Base-by-base conservation (phyloP, 306 rosid species). In the Acacia melanoxylon region DNA sequence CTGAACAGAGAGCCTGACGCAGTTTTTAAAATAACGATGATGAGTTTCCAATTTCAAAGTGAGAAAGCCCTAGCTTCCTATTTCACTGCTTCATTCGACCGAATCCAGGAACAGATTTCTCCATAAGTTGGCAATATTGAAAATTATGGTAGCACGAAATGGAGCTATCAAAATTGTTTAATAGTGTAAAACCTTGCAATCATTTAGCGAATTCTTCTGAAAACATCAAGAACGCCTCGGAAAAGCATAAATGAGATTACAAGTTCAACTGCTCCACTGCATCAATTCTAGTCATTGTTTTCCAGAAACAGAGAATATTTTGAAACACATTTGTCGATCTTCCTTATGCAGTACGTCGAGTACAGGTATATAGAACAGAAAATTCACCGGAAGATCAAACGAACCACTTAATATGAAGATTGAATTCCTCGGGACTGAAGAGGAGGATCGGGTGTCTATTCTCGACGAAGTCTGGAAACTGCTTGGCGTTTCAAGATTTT, bases 401-500 rank as follows among this genome's bases (percentile, higher is more conserved):
- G 27, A 74, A 58, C 56, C 16, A 74, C 84, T 77, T 78, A 83
- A 84, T 41, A 51, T 41, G 81, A 27, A 59, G 79, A 71, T 6
- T 6, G 22, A 59, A 63, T 13, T 52, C 29, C 46, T 52, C 63
- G 46, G 72, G 49, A 62, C 17, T 16, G 58, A 44, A n/a, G 48
- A 62, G 75, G 67, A 31, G 68, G 15, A 46, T 58, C 78, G 62
- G 44, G 54, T 35, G 81, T 8, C 33, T 58, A 44, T 52, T 79
- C 19, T 86, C 68, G 74, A 42, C 73, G 81, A 61, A 82, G 81
- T 85, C 74, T 66, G 49, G 56, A 72, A 72, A 79, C 24, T 69
- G 10, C 5, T 54, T 35, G 15, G 45, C 17, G 25, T 40, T 10
- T 20, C n/a, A 17, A 29, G 71, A 31, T 52, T 59, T 12, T 17